These are phyloP conservation scores for Thoreauomyces humboldtii DNA, from an alignment of 192 early-diverging fungal genomes.

Conservation along the genomic window DNA sequence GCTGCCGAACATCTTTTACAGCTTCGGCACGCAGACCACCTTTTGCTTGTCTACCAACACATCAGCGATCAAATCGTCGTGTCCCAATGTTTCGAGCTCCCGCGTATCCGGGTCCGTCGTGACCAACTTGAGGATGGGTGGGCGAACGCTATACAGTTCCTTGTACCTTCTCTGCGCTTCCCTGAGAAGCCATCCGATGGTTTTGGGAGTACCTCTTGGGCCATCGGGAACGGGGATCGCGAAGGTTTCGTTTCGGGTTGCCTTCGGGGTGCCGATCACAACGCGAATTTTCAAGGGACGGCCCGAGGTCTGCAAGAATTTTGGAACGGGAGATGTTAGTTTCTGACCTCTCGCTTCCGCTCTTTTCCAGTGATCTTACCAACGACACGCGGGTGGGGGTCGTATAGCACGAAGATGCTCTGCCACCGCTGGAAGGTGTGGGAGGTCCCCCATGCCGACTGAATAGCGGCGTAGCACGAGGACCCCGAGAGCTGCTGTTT, in stretches of 20 bases:
- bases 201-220: conserved; percentile 35
- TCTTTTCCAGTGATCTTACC: too few species aligned
- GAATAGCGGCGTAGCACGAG: too few species aligned
- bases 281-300: conserved; percentile 23
- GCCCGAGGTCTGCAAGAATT: not conserved
- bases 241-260: conserved; percentile 18
- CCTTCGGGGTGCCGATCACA: conserved; percentile 8
- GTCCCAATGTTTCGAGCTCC: conserved; percentile 23
- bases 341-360: too few species aligned
- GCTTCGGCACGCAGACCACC: not conserved
- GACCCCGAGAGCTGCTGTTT: too few species aligned
- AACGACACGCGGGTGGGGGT: too few species aligned
- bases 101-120: conserved; percentile 25
- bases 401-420: too few species aligned
- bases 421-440: too few species aligned
- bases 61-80: conserved; percentile 13
- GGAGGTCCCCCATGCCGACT: too few species aligned
- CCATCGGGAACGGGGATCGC: conserved; percentile 23
- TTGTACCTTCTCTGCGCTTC: conserved; percentile 27
- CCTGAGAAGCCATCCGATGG: conserved; percentile 26
- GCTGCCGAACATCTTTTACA: too few species aligned
- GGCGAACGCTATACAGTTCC: conserved; percentile 18
- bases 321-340: too few species aligned
- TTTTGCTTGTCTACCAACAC: conserved; percentile 19
- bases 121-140: conserved; percentile 20